Evolutionary conservation across 257 asterid genomes (phyloP), one percentile per base, ranked within the genome.

Genomic region (Salvia splendens): DNA sequence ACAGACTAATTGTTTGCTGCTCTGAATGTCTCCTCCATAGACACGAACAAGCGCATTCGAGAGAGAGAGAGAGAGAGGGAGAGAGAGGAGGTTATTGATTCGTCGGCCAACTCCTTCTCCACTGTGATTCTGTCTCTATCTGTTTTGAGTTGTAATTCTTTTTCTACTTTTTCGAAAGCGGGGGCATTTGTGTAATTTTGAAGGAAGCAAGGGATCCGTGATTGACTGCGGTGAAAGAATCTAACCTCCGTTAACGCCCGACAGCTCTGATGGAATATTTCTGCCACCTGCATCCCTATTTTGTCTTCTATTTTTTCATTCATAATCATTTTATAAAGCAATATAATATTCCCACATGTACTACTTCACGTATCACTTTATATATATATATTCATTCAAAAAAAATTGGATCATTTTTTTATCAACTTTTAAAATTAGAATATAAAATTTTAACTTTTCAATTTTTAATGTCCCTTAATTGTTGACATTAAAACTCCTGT

Each of bases 211-310:
- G n/a, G 46, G 49, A 20, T 67, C 65, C 56, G 55, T 61, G 63
- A 42, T 61, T 61, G 40, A 61, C 68, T 71, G 64, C 53, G 67
- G 75, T 51, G 59, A 47, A 63, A 20, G 53, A 69, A 64, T 75
- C 65, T 70, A 56, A 81, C 83, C 67, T 65, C 61, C 65, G 79
- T 78, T 77, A 77, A 69, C 75, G 71, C 77, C 73, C 49, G 75
- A 74, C 71, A 77, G 50, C 69, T 58, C 71, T 68, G 73, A 68
- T 11, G 38, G 66, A 61, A 61, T 42, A 61, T 61, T 17, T 36
- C 66, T 41, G 67, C 67, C 41, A 43, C 67, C 53, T 61, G 67
- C 67, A 20, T n/a, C 43, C 40, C 75, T 51, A 8, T 77, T 68
- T 61, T 77, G 74, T 68, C 62, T 45, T 72, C 49, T 24, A 24